A percentile compares a stretch with the other conserved stretches of the same genome.
phyloP scores from a whole-genome alignment of 306 rosid species.

The Dicorynia guianensis region DNA sequence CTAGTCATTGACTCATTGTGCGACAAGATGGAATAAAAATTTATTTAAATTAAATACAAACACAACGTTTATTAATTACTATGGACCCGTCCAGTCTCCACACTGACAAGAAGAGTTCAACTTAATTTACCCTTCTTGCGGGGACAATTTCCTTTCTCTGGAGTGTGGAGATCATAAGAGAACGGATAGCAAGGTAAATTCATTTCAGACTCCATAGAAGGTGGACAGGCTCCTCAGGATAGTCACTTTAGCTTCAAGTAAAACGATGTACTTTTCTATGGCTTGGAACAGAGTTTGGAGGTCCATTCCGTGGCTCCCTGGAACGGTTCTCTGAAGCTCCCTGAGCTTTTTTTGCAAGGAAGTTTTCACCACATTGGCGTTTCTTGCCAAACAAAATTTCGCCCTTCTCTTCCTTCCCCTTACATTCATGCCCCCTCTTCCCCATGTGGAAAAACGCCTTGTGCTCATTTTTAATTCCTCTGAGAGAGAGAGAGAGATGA shows the following conservation, averaged over 20 bases:
- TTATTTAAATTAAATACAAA: not conserved
- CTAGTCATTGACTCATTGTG: too few species aligned
- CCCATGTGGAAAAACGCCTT: constrained; percentile 42
- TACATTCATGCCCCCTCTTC: constrained; percentile 48
- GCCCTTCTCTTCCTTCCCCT: constrained; percentile 62
- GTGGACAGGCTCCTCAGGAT: constrained; percentile 64
- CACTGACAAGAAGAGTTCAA: not conserved
- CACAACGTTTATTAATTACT: too few species aligned
- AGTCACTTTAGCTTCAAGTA: constrained; percentile 65
- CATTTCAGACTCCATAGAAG: constrained; percentile 59
- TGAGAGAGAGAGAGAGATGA: not conserved
- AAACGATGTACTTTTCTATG: constrained; percentile 59
- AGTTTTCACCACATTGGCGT: constrained; percentile 18
- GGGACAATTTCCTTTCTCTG: not conserved
- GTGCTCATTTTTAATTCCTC: constrained; percentile 48
- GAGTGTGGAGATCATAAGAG: not conserved
- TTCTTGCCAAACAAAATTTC: constrained; percentile 47
- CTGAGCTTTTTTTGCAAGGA: constrained; percentile 53
- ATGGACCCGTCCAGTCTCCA: too few species aligned
- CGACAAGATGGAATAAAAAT: not conserved
- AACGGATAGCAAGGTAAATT: too few species aligned
- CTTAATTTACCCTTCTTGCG: not conserved
- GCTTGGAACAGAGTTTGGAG: constrained; percentile 52
- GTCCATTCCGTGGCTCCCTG: constrained; percentile 54
- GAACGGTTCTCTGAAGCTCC: constrained; percentile 63